Conservation (phyloP, 768 basidiomycete genomes). For the Hypholoma fasciculare region DNA sequence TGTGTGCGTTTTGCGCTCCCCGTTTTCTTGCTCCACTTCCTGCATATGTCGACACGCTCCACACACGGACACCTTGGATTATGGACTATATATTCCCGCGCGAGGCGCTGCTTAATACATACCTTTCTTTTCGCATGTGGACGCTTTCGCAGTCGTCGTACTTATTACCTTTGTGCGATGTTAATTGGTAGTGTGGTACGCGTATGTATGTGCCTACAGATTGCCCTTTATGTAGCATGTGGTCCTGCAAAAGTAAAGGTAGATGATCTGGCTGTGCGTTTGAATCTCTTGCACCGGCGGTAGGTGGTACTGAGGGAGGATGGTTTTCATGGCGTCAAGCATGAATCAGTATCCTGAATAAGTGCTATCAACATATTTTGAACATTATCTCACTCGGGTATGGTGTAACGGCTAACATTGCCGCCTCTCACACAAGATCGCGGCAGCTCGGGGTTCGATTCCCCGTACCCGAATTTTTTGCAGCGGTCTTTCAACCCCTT, state of each 20-base stretch:
- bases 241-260: not conserved
- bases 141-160: not conserved
- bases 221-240: not conserved
- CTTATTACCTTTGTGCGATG: not conserved
- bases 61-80: not conserved
- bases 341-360: too few species aligned
- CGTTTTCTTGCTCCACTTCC: not conserved
- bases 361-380: too few species aligned
- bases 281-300: not conserved
- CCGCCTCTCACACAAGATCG: slow-evolving; percentile 52
- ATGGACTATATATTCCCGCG: not conserved
- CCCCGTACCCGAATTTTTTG: slow-evolving; percentile 53
- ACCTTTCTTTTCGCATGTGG: not conserved
- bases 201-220: too few species aligned
- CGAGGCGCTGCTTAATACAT: not conserved
- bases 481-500: too few species aligned
- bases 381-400: slow-evolving; percentile 32
- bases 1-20: not conserved
- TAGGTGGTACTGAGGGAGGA: not conserved
- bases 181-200: too few species aligned
- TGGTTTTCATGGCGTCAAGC: too few species aligned
- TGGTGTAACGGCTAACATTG: slow-evolving; percentile 70
- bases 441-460: slow-evolving; percentile 62
- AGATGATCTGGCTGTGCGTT: not conserved
- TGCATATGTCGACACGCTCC: not conserved